Percentiles rank a stretch among this genome's conserved stretches.
Evolutionary conservation across 345 rosid genomes (phyloP).

Genomic region (Gossypioides kirkii): DNA sequence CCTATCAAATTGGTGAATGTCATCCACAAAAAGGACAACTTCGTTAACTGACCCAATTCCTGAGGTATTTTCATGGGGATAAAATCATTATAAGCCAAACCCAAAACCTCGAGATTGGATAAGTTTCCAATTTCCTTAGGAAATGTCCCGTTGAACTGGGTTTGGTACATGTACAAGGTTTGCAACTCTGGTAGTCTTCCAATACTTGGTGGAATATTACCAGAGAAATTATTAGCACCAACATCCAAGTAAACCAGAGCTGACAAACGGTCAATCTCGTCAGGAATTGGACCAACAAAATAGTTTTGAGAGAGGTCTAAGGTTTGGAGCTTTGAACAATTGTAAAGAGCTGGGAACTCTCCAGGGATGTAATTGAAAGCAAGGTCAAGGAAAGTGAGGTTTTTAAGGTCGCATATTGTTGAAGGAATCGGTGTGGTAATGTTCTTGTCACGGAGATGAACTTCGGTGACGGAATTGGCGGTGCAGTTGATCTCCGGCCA

Average conservation of each 20-base stretch:
- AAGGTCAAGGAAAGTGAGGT: slow-evolving; percentile 41
- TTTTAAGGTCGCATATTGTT: slow-evolving; percentile 58
- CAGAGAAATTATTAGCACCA: slow-evolving; percentile 56
- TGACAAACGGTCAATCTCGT: slow-evolving; percentile 48
- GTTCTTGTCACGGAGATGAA: slow-evolving; percentile 26
- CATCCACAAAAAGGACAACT: slow-evolving; percentile 46
- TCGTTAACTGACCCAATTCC: slow-evolving; percentile 57
- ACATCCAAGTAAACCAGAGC: slow-evolving; percentile 44
- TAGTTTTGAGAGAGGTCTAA: slow-evolving; percentile 62
- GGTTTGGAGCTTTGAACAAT: slow-evolving; percentile 48
- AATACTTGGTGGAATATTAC: slow-evolving; percentile 52
- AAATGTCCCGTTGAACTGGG: slow-evolving; percentile 62
- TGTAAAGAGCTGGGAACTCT: slow-evolving; percentile 56
- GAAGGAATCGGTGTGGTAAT: slow-evolving; percentile 49
- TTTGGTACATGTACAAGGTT: slow-evolving; percentile 29
- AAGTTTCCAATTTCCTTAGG: slow-evolving; percentile 76
- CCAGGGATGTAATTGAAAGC: slow-evolving; percentile 49
- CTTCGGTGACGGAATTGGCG: slow-evolving; percentile 37
- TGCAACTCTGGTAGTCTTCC: slow-evolving; percentile 44
- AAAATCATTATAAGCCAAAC: slow-evolving; percentile 44
- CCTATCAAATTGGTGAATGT: slow-evolving; percentile 48
- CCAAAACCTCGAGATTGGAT: slow-evolving; percentile 44
- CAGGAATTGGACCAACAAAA: slow-evolving; percentile 65
- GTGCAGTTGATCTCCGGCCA: slow-evolving; percentile 57
- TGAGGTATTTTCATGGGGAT: slow-evolving; percentile 51